Conservation (phyloP, 352 stramenopile genomes). For the Globisporangium solare region DNA sequence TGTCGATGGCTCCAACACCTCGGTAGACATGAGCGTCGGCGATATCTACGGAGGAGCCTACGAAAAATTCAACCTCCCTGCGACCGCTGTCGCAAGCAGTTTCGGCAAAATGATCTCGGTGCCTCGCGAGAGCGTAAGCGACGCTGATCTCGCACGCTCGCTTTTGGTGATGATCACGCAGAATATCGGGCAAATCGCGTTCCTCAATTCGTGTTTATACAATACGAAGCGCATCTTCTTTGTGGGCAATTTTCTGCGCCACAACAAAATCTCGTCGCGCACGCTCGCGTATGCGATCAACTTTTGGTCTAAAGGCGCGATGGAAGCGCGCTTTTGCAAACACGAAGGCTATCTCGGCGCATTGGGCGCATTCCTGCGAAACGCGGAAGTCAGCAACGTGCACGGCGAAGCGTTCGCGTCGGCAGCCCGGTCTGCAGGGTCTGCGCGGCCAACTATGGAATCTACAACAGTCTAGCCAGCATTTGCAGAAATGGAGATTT, state of each 20-base stretch:
- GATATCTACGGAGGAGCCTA: conserved; percentile 99
- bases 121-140: conserved; percentile 67
- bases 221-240: conserved; percentile 97
- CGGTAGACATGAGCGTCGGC: conserved; percentile 97
- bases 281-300: conserved; percentile 95
- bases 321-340: conserved; percentile 92
- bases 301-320: conserved; percentile 96
- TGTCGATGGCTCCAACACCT: conserved; percentile 73
- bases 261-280: conserved; percentile 94
- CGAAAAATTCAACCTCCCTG: conserved; percentile 91
- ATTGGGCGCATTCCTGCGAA: conserved; percentile 95
- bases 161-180: conserved; percentile 99
- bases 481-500: neutral
- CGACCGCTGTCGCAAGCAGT: conserved; percentile 93
- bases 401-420: conserved; percentile 63
- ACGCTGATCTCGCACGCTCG: conserved; percentile 95
- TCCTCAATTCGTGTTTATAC: conserved; percentile 97
- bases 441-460: conserved; percentile 6
- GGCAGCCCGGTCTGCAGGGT: conserved; percentile 22
- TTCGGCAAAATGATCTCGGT: conserved; percentile 92
- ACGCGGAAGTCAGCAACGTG: conserved; percentile 66
- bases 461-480: neutral
- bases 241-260: conserved; percentile 96
- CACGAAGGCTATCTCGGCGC: conserved; percentile 98
- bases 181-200: conserved; percentile 96